Evolutionary conservation across 73 alveolate species (phyloP).

Genomic region (Paramecium tetraurelia): DNA sequence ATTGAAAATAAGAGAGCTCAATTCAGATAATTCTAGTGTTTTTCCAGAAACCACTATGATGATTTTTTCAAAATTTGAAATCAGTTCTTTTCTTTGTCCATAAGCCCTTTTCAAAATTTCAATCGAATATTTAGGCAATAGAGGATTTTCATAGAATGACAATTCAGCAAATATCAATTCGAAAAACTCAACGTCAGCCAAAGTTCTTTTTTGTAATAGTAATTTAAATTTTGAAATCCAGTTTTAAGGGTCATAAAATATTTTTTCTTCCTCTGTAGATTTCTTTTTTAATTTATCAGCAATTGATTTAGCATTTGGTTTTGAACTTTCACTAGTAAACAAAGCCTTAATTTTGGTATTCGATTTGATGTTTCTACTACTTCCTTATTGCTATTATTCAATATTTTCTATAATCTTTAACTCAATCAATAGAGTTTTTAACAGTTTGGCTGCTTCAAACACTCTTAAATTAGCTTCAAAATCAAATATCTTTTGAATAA

Average conservation of each 20-base stretch:
- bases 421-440: background rate
- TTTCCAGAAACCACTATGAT: background rate
- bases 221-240: background rate
- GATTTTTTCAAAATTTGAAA: background rate
- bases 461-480: constrained; percentile 24
- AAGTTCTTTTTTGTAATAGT: background rate
- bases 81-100: constrained; percentile 21
- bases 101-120: background rate
- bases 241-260: background rate
- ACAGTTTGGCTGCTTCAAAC: background rate
- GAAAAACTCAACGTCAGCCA: background rate
- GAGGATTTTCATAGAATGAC: background rate
- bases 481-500: background rate
- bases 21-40: background rate
- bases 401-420: background rate
- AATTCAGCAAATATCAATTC: background rate
- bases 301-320: background rate
- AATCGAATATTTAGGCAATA: background rate
- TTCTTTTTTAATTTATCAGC: background rate
- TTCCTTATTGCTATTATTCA: background rate
- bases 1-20: background rate
- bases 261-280: background rate
- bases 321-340: background rate
- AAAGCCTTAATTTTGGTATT: background rate
- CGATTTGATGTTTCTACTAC: background rate